These are phyloP conservation scores for Neurospora sp. DNA, from an alignment of 495 filamentous ascomycete species.

Conservation along the genomic window DNA sequence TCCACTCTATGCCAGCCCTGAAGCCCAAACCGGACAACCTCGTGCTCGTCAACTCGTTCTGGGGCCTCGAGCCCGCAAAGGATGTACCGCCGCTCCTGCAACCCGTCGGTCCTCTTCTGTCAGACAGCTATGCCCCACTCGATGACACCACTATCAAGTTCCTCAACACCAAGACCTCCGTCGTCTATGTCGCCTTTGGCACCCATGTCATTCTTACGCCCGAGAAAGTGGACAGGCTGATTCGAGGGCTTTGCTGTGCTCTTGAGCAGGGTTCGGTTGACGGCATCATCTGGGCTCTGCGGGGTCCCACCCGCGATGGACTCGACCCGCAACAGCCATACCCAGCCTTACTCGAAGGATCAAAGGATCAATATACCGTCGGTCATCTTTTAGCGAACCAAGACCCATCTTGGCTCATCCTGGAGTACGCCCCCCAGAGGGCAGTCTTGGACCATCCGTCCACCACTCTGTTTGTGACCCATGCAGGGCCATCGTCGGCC, in stretches of 20 bases:
- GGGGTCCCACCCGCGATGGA: constrained; percentile 2
- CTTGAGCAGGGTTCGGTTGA: constrained; percentile 22
- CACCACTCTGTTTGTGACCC: constrained; percentile 25
- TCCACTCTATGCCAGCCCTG: constrained; percentile 12
- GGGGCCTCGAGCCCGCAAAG: constrained; percentile 27
- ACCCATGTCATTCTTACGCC: constrained; percentile 26
- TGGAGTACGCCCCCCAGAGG: constrained; percentile 24
- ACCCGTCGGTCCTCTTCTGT: constrained; percentile 27
- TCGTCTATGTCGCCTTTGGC: constrained; percentile 29
- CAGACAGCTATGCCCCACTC: constrained; percentile 18
- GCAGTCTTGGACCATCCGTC: constrained; percentile 21
- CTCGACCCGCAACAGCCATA: constrained; percentile 11
- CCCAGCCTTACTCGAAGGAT: constrained; percentile 2
- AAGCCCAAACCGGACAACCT: constrained; percentile 30
- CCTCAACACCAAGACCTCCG: constrained; percentile 9
- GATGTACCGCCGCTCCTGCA: constrained; percentile 28
- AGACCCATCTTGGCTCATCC: constrained; percentile 18
- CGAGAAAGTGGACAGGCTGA: constrained; percentile 14
- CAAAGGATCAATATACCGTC: constrained; percentile 4
- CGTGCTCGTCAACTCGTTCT: constrained; percentile 32
- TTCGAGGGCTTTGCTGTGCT: constrained; percentile 13
- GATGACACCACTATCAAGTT: constrained; percentile 14
- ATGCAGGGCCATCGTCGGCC: constrained; percentile 25
- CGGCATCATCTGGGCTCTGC: constrained; percentile 27
- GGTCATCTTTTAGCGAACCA: constrained; percentile 14